Conservation (phyloP, 768 basidiomycete species). For the Saitozyma podzolica region DNA sequence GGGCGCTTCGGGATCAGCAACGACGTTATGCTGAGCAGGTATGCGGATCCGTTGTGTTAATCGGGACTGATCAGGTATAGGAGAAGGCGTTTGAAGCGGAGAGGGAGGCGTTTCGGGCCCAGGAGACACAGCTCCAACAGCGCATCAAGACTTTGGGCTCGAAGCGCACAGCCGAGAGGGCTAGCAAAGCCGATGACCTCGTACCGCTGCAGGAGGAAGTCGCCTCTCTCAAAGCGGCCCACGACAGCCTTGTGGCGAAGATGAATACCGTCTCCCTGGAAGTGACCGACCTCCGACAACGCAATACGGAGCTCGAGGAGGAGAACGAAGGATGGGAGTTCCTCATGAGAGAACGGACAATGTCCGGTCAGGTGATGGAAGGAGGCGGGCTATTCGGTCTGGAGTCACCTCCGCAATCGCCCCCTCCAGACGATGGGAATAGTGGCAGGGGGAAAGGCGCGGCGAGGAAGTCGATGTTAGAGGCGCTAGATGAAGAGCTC, state of each 20-base stretch:
- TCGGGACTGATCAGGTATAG: constrained; percentile 19
- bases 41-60: neutral
- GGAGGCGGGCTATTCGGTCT: constrained; percentile 5
- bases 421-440: constrained; percentile 1
- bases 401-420: neutral
- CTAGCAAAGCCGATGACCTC: constrained; percentile 3
- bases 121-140: constrained; percentile 34
- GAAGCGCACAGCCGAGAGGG: neutral
- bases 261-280: constrained; percentile 81
- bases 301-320: constrained; percentile 74
- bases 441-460: neutral
- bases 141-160: constrained; percentile 15
- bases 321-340: constrained; percentile 98
- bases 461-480: constrained; percentile 5
- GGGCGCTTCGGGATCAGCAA: constrained; percentile 31
- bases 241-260: constrained; percentile 78
- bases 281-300: constrained; percentile 78
- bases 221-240: constrained; percentile 80
- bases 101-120: constrained; percentile 35
- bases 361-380: constrained; percentile 63
- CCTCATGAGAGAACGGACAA: constrained; percentile 81
- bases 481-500: constrained; percentile 26
- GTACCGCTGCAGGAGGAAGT: constrained; percentile 59
- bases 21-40: constrained; percentile 46
- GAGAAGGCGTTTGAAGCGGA: constrained; percentile 46